These are phyloP conservation scores for Vinca major DNA, from an alignment of 305 asterid genomes.

Conservation along the genomic window DNA sequence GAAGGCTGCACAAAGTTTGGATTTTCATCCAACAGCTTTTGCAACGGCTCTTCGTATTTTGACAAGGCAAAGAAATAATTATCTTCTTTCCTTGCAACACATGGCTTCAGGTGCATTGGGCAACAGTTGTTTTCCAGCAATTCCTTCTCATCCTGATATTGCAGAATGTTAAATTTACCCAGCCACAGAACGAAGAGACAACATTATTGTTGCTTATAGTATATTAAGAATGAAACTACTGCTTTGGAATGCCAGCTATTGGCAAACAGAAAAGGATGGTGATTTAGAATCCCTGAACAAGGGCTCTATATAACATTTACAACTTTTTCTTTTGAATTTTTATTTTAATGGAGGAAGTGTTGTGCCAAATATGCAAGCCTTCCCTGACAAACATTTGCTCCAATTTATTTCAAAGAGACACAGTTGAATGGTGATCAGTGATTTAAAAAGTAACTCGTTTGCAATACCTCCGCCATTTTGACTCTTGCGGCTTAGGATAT, in stretches of 20 bases:
- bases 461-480: not conserved
- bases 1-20: slow-evolving; percentile 85
- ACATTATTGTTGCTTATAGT: not conserved
- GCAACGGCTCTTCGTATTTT: slow-evolving; percentile 70
- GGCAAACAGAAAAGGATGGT: not conserved
- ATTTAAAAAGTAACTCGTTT: not conserved
- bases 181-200: not conserved
- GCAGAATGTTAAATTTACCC: slow-evolving; percentile 9
- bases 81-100: slow-evolving; percentile 77
- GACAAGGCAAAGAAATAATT: slow-evolving; percentile 94
- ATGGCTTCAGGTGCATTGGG: slow-evolving; percentile 89
- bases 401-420: not conserved
- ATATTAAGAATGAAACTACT: no score
- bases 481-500: not conserved
- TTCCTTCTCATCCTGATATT: slow-evolving; percentile 79
- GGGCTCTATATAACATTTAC: not conserved
- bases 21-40: slow-evolving; percentile 49
- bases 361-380: no score
- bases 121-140: slow-evolving; percentile 78
- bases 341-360: no score
- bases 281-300: not conserved
- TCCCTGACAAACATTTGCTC: not conserved
- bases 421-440: not conserved
- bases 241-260: not conserved
- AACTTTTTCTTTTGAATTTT: no score